Percentiles rank a stretch among this genome's conserved stretches.
These are phyloP conservation scores for Syzygium aqueum DNA, from an alignment of 345 rosid species.

Conservation along the genomic window DNA sequence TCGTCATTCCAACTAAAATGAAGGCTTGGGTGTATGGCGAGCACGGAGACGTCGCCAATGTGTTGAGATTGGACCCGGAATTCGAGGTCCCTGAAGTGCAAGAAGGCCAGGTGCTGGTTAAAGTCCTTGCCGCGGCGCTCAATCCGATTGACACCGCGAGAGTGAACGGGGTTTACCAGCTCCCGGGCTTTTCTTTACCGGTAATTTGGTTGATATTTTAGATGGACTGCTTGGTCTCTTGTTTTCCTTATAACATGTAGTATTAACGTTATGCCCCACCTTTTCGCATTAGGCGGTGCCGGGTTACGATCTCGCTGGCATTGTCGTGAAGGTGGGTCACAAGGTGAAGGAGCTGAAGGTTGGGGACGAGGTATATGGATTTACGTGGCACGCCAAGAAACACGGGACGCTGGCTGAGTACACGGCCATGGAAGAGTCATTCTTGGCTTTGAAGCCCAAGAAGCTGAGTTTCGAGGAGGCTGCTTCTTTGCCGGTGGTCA, in stretches of 20 bases:
- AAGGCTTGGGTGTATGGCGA: slow-evolving; percentile 71
- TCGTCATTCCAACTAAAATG: slow-evolving; percentile 39
- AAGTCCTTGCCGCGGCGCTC: slow-evolving; percentile 72
- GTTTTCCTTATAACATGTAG: not conserved
- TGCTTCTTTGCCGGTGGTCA: slow-evolving; percentile 68
- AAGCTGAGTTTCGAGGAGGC: slow-evolving; percentile 63
- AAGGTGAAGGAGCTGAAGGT: slow-evolving; percentile 55
- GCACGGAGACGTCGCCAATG: slow-evolving; percentile 47
- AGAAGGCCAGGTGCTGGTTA: slow-evolving; percentile 72
- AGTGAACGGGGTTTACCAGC: slow-evolving; percentile 63
- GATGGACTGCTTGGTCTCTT: not conserved
- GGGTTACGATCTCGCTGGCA: slow-evolving; percentile 85
- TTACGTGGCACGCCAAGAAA: slow-evolving; percentile 58
- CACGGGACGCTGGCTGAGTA: slow-evolving; percentile 71
- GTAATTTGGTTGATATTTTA: not conserved
- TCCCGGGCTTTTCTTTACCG: slow-evolving; percentile 66
- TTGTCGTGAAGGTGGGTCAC: slow-evolving; percentile 64
- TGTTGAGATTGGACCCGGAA: slow-evolving; percentile 52
- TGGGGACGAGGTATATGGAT: slow-evolving; percentile 80
- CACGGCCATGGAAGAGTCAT: slow-evolving; percentile 74
- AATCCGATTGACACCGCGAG: slow-evolving; percentile 72
- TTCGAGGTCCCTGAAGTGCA: slow-evolving; percentile 54
- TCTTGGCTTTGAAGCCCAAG: slow-evolving; percentile 60
- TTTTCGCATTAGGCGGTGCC: slow-evolving; percentile 51
- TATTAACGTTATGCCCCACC: too few species aligned